Evolutionary conservation across 371 early-diverging fungal genomes (phyloP).

Genomic region (Mortierella sp.): DNA sequence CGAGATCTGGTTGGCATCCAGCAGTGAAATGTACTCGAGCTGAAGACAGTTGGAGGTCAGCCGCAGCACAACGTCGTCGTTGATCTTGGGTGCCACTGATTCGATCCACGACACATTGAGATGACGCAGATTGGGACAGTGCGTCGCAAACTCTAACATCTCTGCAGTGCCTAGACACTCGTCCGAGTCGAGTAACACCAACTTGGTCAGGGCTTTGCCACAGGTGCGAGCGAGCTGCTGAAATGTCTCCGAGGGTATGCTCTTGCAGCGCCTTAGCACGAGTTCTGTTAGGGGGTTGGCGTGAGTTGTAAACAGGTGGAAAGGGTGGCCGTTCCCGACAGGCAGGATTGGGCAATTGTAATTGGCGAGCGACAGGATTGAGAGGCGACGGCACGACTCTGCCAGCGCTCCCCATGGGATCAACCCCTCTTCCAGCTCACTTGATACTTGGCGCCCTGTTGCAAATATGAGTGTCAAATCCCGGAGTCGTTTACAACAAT

Average conservation of each 20-base stretch:
- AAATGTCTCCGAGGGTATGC: constrained; percentile 49
- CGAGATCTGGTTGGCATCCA: constrained; percentile 52
- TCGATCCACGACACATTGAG: constrained; percentile 51
- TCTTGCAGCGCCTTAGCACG: constrained; percentile 51
- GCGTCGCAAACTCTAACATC: constrained; percentile 44
- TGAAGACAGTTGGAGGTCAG: constrained; percentile 34
- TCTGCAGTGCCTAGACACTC: constrained; percentile 37
- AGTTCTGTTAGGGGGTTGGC: constrained; percentile 50
- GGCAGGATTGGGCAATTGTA: constrained; percentile 45
- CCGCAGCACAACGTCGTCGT: constrained; percentile 43
- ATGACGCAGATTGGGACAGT: constrained; percentile 50
- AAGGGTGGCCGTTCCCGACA: constrained; percentile 32
- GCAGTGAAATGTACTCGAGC: constrained; percentile 48
- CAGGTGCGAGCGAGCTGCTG: constrained; percentile 47
- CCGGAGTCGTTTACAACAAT: constrained; percentile 46
- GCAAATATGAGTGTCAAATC: constrained; percentile 52
- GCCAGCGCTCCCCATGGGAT: constrained; percentile 49
- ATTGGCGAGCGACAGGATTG: constrained; percentile 51
- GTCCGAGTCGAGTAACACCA: constrained; percentile 50
- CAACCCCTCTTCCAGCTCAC: constrained; percentile 43
- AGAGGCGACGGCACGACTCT: constrained; percentile 52
- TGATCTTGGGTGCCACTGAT: constrained; percentile 42
- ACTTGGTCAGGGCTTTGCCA: constrained; percentile 50
- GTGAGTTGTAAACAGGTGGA: constrained; percentile 44
- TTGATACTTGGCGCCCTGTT: constrained; percentile 48